Evolutionary conservation across 139 green algal species (phyloP).

Genomic region (Marvania coccoides): DNA sequence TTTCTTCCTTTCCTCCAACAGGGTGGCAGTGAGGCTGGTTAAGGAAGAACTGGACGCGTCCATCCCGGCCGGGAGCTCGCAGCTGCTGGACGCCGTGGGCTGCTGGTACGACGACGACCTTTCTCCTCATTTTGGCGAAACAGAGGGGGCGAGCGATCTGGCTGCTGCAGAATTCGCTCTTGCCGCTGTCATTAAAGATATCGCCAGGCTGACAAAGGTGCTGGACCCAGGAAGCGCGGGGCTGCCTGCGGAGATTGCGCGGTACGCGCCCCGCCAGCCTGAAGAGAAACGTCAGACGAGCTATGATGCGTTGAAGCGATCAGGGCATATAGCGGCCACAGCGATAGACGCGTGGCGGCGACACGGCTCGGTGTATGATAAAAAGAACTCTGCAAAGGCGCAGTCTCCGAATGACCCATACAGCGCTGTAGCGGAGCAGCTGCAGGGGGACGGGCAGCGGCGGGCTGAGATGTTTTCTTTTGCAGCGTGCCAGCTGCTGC

Average conservation of each 20-base stretch:
- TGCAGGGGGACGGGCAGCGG: neutral
- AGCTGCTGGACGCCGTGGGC: too few relatives aligned
- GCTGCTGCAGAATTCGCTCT: neutral
- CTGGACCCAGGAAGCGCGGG: neutral
- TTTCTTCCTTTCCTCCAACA: too few relatives aligned
- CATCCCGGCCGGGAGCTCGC: too few relatives aligned
- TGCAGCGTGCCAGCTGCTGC: constrained; percentile 15
- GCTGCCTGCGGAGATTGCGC: constrained; percentile 8
- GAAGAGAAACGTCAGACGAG: neutral
- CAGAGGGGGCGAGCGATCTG: neutral
- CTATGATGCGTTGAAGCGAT: constrained; percentile 16
- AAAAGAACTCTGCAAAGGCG: neutral
- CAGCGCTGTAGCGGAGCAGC: neutral
- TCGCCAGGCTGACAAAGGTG: neutral
- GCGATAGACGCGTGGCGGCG: neutral
- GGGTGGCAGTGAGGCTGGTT: too few relatives aligned
- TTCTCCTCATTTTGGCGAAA: neutral
- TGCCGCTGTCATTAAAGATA: neutral
- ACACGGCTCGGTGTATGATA: neutral
- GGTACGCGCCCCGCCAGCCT: constrained; percentile 1
- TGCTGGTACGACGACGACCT: neutral
- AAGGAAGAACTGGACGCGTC: neutral
- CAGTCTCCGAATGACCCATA: neutral
- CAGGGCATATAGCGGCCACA: neutral
- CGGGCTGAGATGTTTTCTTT: constrained; percentile 20